Evolutionary conservation across 129 eudicot species (phyloP), one percentile per base, ranked within the genome.

Genomic region (Pulicaria dysenterica): DNA sequence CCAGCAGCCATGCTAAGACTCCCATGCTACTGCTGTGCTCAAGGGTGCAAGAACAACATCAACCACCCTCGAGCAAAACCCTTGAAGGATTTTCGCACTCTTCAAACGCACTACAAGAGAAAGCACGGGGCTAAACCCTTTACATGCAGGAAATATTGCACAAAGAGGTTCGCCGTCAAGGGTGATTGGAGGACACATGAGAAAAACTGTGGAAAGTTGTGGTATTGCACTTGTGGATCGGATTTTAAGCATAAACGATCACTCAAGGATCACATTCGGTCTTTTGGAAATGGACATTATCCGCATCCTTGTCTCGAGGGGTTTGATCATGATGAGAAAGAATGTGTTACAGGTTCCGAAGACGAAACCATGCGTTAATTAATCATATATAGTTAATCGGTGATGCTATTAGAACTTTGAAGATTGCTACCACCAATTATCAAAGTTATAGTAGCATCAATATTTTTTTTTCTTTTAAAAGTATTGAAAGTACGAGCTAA

Each of bases 111-210:
- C 81, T 93, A 87, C 87, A 93, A 93, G 79, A 81, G 98, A 54
- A 93, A 93, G 82, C 98, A 93, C 17, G 98, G 98, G 4, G 60
- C 77, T 4, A 93, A 93, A 73, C 89, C 90, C 2, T 93, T 93
- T 69, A 58, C 79, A 38, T 93, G 98, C 73, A 76, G 98, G 75
- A 93, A 87, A 80, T 62, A 70, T 78, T 93, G 98, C 58, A 80
- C 83, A n/a, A 93, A 93, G 69, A 70, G 83, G 3, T 90, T 93
- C 69, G 98, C 98, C 3, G 98, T 93, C 24, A 92, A 92, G 78
- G 98, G 98, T 12, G 98, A 92, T 60, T 92, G 98, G 98, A 82
- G 98, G 51, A 92, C 98, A 8, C 98, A 92, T 55, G 98, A 92
- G 82, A 92, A 92, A 73, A 92, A 92, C 16, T 92, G 98, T 68